Base-by-base conservation (phyloP, 352 stramenopile species). In the Globisporangium abappressorium region DNA sequence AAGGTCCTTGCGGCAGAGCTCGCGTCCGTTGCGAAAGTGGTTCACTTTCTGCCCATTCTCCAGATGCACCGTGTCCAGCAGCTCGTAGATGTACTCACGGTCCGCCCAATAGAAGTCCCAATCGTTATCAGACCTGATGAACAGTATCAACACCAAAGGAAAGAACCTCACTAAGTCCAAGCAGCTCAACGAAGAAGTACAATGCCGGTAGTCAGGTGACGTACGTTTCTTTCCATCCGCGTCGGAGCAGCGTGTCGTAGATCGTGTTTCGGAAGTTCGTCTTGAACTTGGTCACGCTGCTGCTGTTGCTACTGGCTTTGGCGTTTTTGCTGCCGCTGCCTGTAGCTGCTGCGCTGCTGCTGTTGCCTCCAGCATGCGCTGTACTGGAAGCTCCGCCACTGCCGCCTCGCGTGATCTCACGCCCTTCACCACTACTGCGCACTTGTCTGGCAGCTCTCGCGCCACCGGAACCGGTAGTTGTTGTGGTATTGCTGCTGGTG, bases 1-100 rank as follows among this genome's bases (percentile, higher is more conserved):
- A 2, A 98, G 76, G 68, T 98, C 94, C 69, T 98, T 98, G 7
- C 94, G 79, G 62, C 91, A 98, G 15, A 98, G 70, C 79, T 98
- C 84, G 41, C 84, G 75, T 12, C 87, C 84, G 69, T 95, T 96
- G 30, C 87, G 84, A 54, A 88, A 98, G 71, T 98, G 95, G 65
- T 98, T 98, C 20, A 98, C 84, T 26, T 92, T 79, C 63, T 97
- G 92, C 2, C 70, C 77, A 38, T 82, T 85, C 49, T 92, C 83
- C 41, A 97, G 69, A 65, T 97, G 90, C 34, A 87, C 84, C 4
- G 84, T 93, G 68, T 98, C 91, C n/a, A 97, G 79, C 8, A 96
- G 79, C 8, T 97, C 92, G 73, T 96, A 94, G 55, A 97, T 92
- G 72, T 92, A 97, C 68, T 97, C 91, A 56, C 91, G 85, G 61